These are phyloP conservation scores for Thalia dealbata DNA, from an alignment of 176 grass and related monocot genomes.

Conservation along the genomic window DNA sequence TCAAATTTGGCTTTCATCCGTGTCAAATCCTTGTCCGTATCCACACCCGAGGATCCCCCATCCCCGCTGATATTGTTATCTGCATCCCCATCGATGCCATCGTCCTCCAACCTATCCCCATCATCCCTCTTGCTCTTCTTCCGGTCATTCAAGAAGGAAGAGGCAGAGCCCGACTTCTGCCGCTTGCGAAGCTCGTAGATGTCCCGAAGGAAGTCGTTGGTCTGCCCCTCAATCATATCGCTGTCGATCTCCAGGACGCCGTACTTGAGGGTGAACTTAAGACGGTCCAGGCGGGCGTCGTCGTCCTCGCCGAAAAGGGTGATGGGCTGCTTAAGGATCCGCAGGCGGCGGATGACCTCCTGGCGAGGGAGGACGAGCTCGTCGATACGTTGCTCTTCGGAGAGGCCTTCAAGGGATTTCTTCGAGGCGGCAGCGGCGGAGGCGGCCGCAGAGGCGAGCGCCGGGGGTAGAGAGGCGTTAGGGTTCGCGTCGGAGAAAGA, in stretches of 20 bases:
- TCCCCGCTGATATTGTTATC: constrained; percentile 15
- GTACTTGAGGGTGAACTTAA: constrained; percentile 40
- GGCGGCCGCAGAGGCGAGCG: neutral
- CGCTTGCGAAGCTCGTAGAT: constrained; percentile 38
- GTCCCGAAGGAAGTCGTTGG: constrained; percentile 75
- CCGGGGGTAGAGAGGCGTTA: neutral
- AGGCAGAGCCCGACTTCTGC: constrained; percentile 15
- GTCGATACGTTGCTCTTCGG: neutral
- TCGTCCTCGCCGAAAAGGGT: constrained; percentile 76
- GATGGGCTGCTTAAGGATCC: constrained; percentile 47
- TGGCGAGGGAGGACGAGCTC: constrained; percentile 32
- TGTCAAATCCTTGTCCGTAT: constrained; percentile 15
- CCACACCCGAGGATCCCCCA: constrained; percentile 15
- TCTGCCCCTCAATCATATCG: constrained; percentile 69
- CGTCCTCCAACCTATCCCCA: constrained; percentile 9
- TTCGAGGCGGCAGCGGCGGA: constrained; percentile 5
- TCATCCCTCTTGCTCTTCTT: constrained; percentile 26
- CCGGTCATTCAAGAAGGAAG: constrained; percentile 4
- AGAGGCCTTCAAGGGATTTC: constrained; percentile 1
- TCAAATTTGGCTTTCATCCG: constrained; percentile 34
- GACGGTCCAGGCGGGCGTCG: constrained; percentile 27
- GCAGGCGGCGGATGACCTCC: constrained; percentile 54
- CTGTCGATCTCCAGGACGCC: constrained; percentile 35
- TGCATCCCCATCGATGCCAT: neutral
- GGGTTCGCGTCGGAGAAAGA: neutral